Base-by-base conservation (phyloP, 805 yeast genomes). In the Candida nitratophila region DNA sequence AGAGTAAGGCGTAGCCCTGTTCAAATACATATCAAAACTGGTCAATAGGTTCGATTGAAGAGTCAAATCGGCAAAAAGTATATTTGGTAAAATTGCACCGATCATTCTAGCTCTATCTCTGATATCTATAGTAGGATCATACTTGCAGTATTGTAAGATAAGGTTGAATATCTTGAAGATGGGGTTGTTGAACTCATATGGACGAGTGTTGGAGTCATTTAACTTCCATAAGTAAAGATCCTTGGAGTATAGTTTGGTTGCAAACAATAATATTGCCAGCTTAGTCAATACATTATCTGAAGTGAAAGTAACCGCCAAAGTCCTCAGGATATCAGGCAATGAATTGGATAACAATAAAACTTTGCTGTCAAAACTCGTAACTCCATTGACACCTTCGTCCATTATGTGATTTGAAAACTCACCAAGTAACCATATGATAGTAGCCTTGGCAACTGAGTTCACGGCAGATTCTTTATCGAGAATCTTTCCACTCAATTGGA, bases 371-470 rank as follows among this genome's bases (percentile, higher is more conserved):
- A 35, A 31, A 14, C 21, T 40, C 3, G 39, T 41, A 22, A 44
- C 32, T 17, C 29, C 30, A 37, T 44, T 24, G 27, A 24, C 27
- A 7, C 10, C 10, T 7, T 6, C 27, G 10, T 10, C 43, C 6
- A 56, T 56, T 10, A 32, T 20, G 4, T 21, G 16, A 20, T 50
- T 51, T 0, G 82, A 71, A 57, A 81, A 83, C 56, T 93, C 97
- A 4, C 98, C 96, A 42, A 91, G 74, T 10, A 91, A 70, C 98
- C 98, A 93, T 7, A 91, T 72, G 11, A 90, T 81, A 39, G 91
- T 84, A 1, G 95, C 88, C 50, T 81, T 77, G 0, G 98, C 95
- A 16, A 52, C 46, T 17, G 57, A 41, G 36, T 27, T 10, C 55
- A 47, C 21, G 41, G 44, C 17, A 43, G 51, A 35, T 36, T 51